These are phyloP conservation scores for Syzygium malaccense DNA, from an alignment of 441 rosid genomes.

Conservation along the genomic window DNA sequence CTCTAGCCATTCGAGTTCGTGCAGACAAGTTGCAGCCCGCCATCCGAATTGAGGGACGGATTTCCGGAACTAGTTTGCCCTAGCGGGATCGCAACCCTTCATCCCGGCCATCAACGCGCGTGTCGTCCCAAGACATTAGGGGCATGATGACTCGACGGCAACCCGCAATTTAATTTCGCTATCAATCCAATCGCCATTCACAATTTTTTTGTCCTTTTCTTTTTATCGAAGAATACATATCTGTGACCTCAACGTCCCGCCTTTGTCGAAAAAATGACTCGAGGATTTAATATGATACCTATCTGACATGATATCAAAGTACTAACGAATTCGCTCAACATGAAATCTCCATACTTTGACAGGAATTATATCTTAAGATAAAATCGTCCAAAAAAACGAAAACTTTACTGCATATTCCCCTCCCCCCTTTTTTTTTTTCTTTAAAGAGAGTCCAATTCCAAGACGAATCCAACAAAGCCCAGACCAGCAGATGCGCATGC, in stretches of 20 bases:
- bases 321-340: background rate
- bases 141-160: background rate
- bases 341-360: rapidly evolving
- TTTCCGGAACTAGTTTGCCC: background rate
- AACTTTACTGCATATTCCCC: rapidly evolving
- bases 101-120: background rate
- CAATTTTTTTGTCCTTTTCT: background rate
- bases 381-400: background rate
- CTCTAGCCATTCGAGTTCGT: background rate
- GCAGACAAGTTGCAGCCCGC: rapidly evolving
- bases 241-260: rapidly evolving
- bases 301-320: rapidly evolving
- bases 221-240: background rate
- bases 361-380: background rate
- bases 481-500: background rate
- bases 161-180: background rate
- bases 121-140: background rate
- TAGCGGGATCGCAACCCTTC: background rate
- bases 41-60: rapidly evolving
- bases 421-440: background rate
- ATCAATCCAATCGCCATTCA: background rate
- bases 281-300: background rate
- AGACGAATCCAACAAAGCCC: background rate
- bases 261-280: background rate
- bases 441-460: background rate